Conservation (phyloP, 2,329 filamentous ascomycete species). For the Phialophora expanda region DNA sequence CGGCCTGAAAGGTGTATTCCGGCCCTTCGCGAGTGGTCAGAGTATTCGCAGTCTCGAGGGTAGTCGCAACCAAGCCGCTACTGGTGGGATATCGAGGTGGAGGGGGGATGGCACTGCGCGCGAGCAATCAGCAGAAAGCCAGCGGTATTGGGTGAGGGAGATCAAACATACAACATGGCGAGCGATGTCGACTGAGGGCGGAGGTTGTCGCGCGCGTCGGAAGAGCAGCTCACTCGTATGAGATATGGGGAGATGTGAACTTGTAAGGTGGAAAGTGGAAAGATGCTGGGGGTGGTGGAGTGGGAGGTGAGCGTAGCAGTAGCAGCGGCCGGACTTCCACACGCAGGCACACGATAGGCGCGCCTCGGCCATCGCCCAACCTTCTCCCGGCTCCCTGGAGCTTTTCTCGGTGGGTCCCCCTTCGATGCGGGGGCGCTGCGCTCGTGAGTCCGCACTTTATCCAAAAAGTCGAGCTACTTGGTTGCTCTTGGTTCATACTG, state of each 20-base stretch:
- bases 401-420: slow-evolving; percentile 12
- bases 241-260: not conserved
- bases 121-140: slow-evolving; percentile 20
- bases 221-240: not conserved
- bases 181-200: slow-evolving; percentile 4
- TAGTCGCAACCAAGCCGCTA: slow-evolving; percentile 69
- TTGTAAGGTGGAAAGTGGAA: slow-evolving; percentile 7
- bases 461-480: slow-evolving; percentile 8
- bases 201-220: not conserved
- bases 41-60: slow-evolving; percentile 94
- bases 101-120: slow-evolving; percentile 75
- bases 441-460: slow-evolving; percentile 14
- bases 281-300: slow-evolving; percentile 7
- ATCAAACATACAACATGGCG: slow-evolving; percentile 38
- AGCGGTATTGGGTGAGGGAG: not conserved
- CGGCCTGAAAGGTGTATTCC: slow-evolving; percentile 88
- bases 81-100: slow-evolving; percentile 78
- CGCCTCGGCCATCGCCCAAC: not conserved
- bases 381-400: slow-evolving; percentile 3
- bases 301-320: slow-evolving; percentile 1
- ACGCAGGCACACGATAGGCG: not conserved
- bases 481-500: not conserved
- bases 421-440: slow-evolving; percentile 7
- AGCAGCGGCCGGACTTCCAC: not conserved
- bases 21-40: slow-evolving; percentile 78